phyloP scores from a whole-genome alignment of 83 land plant species.

The Thuja plicata region DNA sequence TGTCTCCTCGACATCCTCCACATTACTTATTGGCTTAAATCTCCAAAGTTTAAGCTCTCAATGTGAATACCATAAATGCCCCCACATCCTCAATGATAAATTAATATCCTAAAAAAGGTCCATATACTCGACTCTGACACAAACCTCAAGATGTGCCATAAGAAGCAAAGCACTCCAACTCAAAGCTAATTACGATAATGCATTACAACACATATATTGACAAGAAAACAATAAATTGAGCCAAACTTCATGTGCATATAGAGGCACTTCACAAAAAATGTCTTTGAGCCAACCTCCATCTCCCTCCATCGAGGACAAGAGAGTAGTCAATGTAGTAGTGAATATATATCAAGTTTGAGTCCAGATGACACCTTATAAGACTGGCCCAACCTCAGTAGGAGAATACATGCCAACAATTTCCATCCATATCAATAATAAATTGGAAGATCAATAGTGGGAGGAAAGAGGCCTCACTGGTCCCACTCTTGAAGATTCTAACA shows the following conservation, averaged over 20 bases:
- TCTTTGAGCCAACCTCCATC: not conserved
- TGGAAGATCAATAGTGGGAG: not conserved
- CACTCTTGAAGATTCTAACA: not conserved
- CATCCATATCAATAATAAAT: not conserved
- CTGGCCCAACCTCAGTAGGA: not conserved
- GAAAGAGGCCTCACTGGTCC: not conserved
- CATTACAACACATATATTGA: not conserved
- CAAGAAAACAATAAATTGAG: not conserved
- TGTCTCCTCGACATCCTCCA: too few relatives aligned
- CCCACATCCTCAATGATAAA: not conserved
- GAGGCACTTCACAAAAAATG: not conserved
- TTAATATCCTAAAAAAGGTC: not conserved
- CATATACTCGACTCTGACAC: not conserved
- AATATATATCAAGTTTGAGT: not conserved
- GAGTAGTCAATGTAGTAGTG: not conserved
- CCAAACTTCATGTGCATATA: not conserved
- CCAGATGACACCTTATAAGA: not conserved
- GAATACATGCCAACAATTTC: not conserved
- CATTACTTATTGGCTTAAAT: not conserved
- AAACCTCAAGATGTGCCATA: not conserved
- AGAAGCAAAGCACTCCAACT: not conserved
- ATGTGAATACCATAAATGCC: not conserved
- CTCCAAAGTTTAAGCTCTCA: not conserved
- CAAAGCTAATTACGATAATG: not conserved
- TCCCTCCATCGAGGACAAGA: not conserved